Evolutionary conservation across 208 protist species (phyloP), one percentile per base, ranked within the genome.

Genomic region (Leishmania braziliensis): DNA sequence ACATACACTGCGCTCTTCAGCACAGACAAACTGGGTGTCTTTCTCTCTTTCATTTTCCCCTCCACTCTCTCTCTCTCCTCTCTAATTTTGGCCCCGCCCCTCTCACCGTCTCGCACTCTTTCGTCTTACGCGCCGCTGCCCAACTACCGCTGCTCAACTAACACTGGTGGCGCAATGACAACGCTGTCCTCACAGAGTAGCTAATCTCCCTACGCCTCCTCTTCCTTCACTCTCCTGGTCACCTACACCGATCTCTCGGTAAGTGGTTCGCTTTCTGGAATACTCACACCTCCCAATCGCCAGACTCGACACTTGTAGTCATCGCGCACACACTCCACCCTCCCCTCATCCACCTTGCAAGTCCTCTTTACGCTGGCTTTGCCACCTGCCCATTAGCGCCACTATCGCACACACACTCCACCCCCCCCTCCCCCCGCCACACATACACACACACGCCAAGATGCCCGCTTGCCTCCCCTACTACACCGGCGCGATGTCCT

Each of bases 401-500:
- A 5, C 53, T 16, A 60, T 48, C 20, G 66, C 46, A 10, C 65
- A 6, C 56, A 9, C 10, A 39, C 65, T 23, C 16, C 10, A 16
- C n/a, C 62, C 0, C 62, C 62, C 62, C 5, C n/a, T 10, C n/a
- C 62, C n/a, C 62, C n/a, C 20, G n/a, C n/a, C 65, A 71, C 65
- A 71, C 12, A 73, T 39, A 73, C 23, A 36, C 71, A 76, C 50
- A 46, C 33, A 43, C 58, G 56, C 10, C 70, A 81, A 46, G 75
- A 87, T 84, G 80, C 29, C 73, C 62, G 72, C 73, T 71, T 79
- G 53, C 73, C 74, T 75, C 46, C 36, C 70, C 29, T 87, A 79
- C 79, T 84, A 82, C 79, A 78, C 79, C 58, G 79, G 79, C 72
- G 79, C 58, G 74, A 82, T 88, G 72, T 36, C 51, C 75, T 90